These are phyloP conservation scores for Plasmopara halstedii DNA, from an alignment of 352 stramenopile species.

Conservation along the genomic window DNA sequence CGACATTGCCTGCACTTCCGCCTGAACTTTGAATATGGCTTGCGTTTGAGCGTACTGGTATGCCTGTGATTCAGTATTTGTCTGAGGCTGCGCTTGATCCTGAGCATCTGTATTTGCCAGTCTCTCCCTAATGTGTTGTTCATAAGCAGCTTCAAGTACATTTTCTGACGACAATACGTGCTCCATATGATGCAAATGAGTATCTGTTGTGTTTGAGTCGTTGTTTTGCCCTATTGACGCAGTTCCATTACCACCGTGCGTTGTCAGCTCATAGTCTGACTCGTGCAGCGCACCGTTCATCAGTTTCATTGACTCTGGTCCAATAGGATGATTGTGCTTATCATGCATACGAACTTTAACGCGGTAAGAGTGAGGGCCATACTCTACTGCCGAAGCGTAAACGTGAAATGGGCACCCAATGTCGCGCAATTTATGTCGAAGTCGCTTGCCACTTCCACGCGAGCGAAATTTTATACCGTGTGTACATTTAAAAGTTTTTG, in stretches of 20 bases:
- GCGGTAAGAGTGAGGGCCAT: constrained; percentile 42
- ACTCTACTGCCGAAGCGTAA: constrained; percentile 65
- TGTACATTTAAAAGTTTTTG: constrained; percentile 81
- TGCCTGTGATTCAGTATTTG: constrained; percentile 29
- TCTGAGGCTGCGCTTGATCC: constrained; percentile 18
- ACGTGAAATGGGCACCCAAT: constrained; percentile 76
- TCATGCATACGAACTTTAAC: constrained; percentile 66
- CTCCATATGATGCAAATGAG: constrained; percentile 18
- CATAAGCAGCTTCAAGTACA: constrained; percentile 14
- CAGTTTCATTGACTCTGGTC: constrained; percentile 52
- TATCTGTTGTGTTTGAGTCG: not conserved
- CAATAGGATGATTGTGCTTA: constrained; percentile 74
- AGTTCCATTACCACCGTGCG: constrained; percentile 7
- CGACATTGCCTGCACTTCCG: constrained; percentile 16
- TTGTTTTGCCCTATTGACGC: constrained; percentile 1
- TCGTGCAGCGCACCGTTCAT: constrained; percentile 40
- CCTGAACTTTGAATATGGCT: constrained; percentile 17
- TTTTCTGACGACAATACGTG: constrained; percentile 14
- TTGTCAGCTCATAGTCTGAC: constrained; percentile 46
- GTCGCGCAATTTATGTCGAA: constrained; percentile 61
- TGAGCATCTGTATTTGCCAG: constrained; percentile 28
- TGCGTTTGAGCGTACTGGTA: constrained; percentile 27
- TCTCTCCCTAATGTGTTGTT: constrained; percentile 21
- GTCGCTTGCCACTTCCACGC: constrained; percentile 53
- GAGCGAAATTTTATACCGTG: constrained; percentile 80